A percentile compares a stretch with the other conserved stretches of the same genome.
phyloP scores from a whole-genome alignment of 2,329 filamentous ascomycete species.

The Fusarium miscanthi region DNA sequence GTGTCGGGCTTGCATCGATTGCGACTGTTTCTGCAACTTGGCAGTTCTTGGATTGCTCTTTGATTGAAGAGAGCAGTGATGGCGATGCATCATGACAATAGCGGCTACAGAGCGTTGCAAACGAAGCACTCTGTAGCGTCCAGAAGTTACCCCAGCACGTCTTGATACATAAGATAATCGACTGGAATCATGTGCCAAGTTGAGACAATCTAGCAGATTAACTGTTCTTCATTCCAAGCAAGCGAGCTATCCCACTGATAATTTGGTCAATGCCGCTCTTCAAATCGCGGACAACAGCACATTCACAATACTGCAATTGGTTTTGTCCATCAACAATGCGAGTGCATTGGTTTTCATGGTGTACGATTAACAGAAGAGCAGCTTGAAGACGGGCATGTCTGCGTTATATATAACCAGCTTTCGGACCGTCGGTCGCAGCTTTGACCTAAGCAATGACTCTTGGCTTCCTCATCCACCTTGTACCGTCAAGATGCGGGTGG shows the following conservation, averaged over 20 bases:
- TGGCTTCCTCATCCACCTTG: conserved; percentile 21
- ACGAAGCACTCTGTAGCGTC: not conserved
- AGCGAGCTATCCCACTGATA: not conserved
- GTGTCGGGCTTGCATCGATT: conserved; percentile 21
- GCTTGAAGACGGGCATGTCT: not conserved
- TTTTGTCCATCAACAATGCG: not conserved
- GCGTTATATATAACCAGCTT: not conserved
- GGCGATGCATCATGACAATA: not conserved
- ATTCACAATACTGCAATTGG: not conserved
- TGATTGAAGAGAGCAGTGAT: conserved; percentile 11
- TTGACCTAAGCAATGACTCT: conserved; percentile 1
- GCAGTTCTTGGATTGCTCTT: not conserved
- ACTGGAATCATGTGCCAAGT: not conserved
- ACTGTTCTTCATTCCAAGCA: not conserved
- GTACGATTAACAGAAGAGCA: too few relatives aligned
- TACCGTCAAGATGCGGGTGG: conserved; percentile 8
- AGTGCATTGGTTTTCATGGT: not conserved
- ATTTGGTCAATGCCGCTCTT: not conserved
- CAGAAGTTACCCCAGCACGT: not conserved
- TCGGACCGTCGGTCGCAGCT: conserved; percentile 26
- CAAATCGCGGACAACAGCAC: not conserved
- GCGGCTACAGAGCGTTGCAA: not conserved
- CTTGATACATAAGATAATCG: not conserved
- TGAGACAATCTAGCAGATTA: not conserved
- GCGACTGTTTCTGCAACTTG: conserved; percentile 6